A percentile compares a stretch with the other conserved stretches of the same genome.
Evolutionary conservation across 1,139 yeast species (phyloP).

Genomic region (Debaryomycetaceae sp.): DNA sequence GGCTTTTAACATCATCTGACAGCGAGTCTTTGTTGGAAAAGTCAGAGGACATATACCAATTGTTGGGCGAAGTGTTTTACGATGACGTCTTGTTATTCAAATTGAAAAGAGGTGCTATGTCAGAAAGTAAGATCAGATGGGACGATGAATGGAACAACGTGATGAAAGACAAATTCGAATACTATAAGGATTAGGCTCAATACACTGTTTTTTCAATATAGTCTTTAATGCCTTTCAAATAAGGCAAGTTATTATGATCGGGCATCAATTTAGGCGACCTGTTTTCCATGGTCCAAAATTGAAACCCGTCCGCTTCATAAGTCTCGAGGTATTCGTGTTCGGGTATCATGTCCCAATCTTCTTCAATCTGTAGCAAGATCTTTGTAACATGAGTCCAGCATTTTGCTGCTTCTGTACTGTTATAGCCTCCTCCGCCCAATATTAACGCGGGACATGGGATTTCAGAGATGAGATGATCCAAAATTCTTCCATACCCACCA

Average conservation of each 20-base stretch:
- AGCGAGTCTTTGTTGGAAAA: conserved; percentile 41
- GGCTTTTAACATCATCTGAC: conserved; percentile 32
- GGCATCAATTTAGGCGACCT: conserved; percentile 26
- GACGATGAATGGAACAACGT: conserved; percentile 61
- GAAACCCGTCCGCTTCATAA: conserved; percentile 45
- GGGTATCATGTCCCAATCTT: conserved; percentile 43
- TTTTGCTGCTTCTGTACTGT: conserved; percentile 58
- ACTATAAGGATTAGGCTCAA: conserved; percentile 5
- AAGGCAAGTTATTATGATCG: conserved; percentile 34
- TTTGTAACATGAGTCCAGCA: conserved; percentile 61
- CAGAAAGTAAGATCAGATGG: conserved; percentile 72
- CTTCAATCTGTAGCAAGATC: conserved; percentile 14
- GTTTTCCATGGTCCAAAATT: conserved; percentile 45
- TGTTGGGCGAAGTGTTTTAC: conserved; percentile 45
- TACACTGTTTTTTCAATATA: conserved; percentile 8
- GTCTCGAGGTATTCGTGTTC: conserved; percentile 46
- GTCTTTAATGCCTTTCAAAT: conserved; percentile 14
- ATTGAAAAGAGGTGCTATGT: conserved; percentile 64
- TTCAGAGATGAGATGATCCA: conserved; percentile 27
- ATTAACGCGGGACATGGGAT: conserved; percentile 38
- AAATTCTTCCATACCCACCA: conserved; percentile 40
- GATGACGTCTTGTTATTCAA: conserved; percentile 27
- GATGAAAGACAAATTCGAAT: conserved; percentile 19
- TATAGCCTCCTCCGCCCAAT: conserved; percentile 80
- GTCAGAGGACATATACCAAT: conserved; percentile 47